phyloP scores from a whole-genome alignment of 495 filamentous ascomycete species.

The Penicillium cosmopolitanum region DNA sequence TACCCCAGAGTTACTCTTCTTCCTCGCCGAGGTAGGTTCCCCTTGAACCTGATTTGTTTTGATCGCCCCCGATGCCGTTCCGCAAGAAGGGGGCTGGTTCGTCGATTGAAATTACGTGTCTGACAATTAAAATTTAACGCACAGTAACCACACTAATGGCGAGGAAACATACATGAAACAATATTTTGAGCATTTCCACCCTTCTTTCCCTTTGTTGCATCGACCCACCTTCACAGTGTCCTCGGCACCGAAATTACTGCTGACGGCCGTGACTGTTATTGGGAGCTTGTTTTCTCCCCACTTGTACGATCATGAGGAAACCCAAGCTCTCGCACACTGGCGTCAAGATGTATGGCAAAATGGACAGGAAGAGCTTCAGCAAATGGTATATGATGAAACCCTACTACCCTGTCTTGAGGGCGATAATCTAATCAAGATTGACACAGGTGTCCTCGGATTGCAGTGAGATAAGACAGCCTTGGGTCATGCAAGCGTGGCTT shows the following conservation, averaged over 20 bases:
- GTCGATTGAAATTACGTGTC: background rate
- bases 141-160: conserved; percentile 3
- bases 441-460: conserved; percentile 10
- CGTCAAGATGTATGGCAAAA: conserved; percentile 14
- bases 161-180: conserved; percentile 17
- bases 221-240: conserved; percentile 18
- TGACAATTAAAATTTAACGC: background rate
- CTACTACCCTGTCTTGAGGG: background rate
- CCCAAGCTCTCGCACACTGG: conserved; percentile 5
- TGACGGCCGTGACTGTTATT: conserved; percentile 16
- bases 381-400: conserved; percentile 6
- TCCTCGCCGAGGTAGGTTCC: conserved; percentile 13
- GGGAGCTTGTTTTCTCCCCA: conserved; percentile 17
- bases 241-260: conserved; percentile 15
- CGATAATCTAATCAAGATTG: conserved; percentile 8
- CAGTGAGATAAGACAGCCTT: conserved; percentile 18
- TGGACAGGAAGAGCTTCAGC: conserved; percentile 12
- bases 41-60: background rate
- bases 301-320: conserved; percentile 4
- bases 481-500: conserved; percentile 20
- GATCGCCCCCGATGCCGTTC: background rate
- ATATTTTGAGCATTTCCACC: conserved; percentile 22
- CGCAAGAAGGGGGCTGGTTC: background rate
- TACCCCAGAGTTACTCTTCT: conserved; percentile 8
- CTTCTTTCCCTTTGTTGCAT: conserved; percentile 17